These are phyloP conservation scores for Nicotiana rustica DNA, from an alignment of 305 asterid species.

Conservation along the genomic window DNA sequence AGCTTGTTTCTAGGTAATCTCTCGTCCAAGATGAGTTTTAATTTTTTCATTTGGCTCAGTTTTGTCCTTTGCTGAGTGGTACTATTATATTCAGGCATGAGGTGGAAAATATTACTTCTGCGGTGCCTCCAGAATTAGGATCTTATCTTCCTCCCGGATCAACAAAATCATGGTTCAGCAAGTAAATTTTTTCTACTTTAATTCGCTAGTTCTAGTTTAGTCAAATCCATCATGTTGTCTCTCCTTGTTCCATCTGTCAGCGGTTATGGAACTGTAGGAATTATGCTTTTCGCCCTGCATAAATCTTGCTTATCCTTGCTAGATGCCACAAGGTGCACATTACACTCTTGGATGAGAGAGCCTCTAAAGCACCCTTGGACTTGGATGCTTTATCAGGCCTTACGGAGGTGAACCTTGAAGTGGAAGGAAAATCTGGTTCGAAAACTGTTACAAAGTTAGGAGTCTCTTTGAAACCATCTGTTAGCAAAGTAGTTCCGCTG, in stretches of 20 bases:
- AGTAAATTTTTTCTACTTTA: constrained; percentile 53
- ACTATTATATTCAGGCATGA: constrained; percentile 60
- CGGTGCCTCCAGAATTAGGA: constrained; percentile 73
- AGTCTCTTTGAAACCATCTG: constrained; percentile 73
- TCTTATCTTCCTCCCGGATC: constrained; percentile 82
- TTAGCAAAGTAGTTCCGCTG: constrained; percentile 57
- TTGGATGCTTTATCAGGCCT: constrained; percentile 94
- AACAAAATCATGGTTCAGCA: constrained; percentile 80
- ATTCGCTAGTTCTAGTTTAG: constrained; percentile 32
- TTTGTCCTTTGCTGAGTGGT: constrained; percentile 41
- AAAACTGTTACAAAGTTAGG: constrained; percentile 70
- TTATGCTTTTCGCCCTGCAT: not conserved
- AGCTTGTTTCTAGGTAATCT: constrained; percentile 71
- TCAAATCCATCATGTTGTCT: constrained; percentile 37
- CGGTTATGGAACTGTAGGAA: not conserved
- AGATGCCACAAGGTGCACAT: constrained; percentile 72
- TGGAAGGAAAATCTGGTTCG: constrained; percentile 70
- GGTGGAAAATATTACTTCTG: constrained; percentile 56
- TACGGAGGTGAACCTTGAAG: constrained; percentile 81
- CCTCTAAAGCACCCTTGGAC: constrained; percentile 74
- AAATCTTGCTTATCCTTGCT: constrained; percentile 42
- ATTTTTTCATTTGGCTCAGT: constrained; percentile 32
- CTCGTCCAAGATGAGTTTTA: constrained; percentile 30
- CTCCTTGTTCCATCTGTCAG: constrained; percentile 29
- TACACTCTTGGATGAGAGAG: constrained; percentile 77